Evolutionary conservation across 352 stramenopile species (phyloP).

Genomic region (Vaucheria bursata): DNA sequence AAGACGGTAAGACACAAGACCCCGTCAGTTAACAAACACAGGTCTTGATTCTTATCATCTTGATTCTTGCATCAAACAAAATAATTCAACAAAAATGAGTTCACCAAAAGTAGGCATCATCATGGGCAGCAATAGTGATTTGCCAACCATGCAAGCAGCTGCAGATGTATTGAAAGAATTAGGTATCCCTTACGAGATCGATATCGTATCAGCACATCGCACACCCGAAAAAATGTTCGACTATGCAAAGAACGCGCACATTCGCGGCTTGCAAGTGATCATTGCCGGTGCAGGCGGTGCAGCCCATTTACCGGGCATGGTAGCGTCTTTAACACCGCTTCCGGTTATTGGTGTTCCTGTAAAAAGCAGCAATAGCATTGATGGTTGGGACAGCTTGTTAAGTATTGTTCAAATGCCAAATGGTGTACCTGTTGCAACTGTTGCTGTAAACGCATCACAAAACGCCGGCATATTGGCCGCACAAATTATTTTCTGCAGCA

Average conservation of each 20-base stretch:
- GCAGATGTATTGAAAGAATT: constrained; percentile 90
- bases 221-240: constrained; percentile 89
- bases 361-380: constrained; percentile 92
- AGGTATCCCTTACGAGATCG: constrained; percentile 85
- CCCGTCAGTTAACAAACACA: no score
- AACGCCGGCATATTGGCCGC: no score
- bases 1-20: no score
- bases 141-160: constrained; percentile 88
- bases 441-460: constrained; percentile 93
- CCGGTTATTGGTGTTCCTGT: constrained; percentile 90
- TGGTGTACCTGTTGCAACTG: constrained; percentile 92
- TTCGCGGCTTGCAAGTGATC: constrained; percentile 74
- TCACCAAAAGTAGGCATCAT: no score
- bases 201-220: constrained; percentile 95
- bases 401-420: constrained; percentile 98
- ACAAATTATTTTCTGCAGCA: no score
- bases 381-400: constrained; percentile 90
- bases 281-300: constrained; percentile 91
- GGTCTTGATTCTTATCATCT: no score
- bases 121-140: constrained; percentile 87
- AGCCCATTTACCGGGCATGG: constrained; percentile 86
- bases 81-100: no score
- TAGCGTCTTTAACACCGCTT: constrained; percentile 63
- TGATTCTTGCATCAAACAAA: no score
- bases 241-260: constrained; percentile 77